Conservation (phyloP, 805 yeast genomes). For the Kluyveromyces nonfermentans region DNA sequence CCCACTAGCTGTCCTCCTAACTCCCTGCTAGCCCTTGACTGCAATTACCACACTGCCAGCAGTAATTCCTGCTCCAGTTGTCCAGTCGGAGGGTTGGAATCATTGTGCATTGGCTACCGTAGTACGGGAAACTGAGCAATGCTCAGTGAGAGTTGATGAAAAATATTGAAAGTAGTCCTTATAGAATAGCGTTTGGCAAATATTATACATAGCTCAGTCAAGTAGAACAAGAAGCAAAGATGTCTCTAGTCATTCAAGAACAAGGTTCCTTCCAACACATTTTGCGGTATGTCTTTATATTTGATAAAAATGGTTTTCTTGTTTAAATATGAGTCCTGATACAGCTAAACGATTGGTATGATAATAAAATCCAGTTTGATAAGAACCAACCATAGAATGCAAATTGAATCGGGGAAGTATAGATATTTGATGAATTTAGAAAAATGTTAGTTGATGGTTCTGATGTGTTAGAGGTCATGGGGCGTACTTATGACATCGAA, state of each 20-base stretch:
- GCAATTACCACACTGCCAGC: background rate
- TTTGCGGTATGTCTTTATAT: constrained; percentile 74
- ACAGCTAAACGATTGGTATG: background rate
- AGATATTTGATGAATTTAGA: too few relatives aligned
- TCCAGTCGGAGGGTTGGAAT: background rate
- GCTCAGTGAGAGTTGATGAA: background rate
- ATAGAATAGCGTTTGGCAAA: background rate
- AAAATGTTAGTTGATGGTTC: too few relatives aligned
- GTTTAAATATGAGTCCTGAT: background rate
- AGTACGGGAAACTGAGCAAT: background rate
- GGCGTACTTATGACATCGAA: background rate
- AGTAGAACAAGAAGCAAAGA: constrained; percentile 32
- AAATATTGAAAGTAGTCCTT: background rate
- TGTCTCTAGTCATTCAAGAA: constrained; percentile 98
- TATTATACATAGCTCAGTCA: background rate
- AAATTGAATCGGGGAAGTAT: background rate
- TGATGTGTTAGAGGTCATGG: background rate
- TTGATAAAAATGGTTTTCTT: background rate
- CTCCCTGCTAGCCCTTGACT: background rate
- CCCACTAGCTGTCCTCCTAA: background rate
- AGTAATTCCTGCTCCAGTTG: background rate
- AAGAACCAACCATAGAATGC: background rate
- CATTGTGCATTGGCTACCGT: background rate
- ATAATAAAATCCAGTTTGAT: too few relatives aligned
- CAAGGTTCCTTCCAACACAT: constrained; percentile 99